These are phyloP conservation scores for Gelatoporia subvermispora DNA, from an alignment of 768 basidiomycete species.

Conservation along the genomic window DNA sequence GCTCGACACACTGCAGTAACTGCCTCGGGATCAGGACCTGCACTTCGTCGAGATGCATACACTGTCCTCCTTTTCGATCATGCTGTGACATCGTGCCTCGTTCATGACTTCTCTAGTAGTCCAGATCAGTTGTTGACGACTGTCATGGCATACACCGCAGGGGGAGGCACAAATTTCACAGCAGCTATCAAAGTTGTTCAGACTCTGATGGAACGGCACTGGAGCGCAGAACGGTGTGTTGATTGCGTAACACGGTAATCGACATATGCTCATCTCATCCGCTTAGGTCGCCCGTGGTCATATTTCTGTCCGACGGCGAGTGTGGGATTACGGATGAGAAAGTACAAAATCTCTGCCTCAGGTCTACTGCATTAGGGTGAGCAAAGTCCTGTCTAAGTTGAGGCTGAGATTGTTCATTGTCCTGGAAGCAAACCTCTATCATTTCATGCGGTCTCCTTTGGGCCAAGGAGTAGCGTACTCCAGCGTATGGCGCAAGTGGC, in stretches of 20 bases:
- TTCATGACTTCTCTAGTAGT: slow-evolving; percentile 43
- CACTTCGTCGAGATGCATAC: slow-evolving; percentile 46
- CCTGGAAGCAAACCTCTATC: slow-evolving; percentile 45
- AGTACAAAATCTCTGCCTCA: slow-evolving; percentile 37
- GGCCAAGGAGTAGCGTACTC: slow-evolving; percentile 29
- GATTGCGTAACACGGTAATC: background rate
- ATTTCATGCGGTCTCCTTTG: slow-evolving; percentile 58
- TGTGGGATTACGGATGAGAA: slow-evolving; percentile 32
- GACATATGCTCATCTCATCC: background rate
- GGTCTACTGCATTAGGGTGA: slow-evolving; percentile 42
- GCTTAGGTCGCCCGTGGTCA: slow-evolving; percentile 32
- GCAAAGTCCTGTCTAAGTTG: background rate
- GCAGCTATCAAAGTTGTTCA: slow-evolving; percentile 34
- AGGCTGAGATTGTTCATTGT: background rate
- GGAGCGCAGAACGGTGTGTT: slow-evolving; percentile 46
- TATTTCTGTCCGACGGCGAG: slow-evolving; percentile 58
- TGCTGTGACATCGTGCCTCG: slow-evolving; percentile 17
- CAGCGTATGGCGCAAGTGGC: slow-evolving; percentile 52
- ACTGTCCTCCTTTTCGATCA: slow-evolving; percentile 46
- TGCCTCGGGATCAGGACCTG: slow-evolving; percentile 17
- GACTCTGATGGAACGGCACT: slow-evolving; percentile 36
- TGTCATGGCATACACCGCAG: slow-evolving; percentile 28
- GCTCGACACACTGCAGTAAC: slow-evolving; percentile 39
- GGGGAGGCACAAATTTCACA: slow-evolving; percentile 40
- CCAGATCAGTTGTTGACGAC: slow-evolving; percentile 39